A percentile compares a stretch with the other conserved stretches of the same genome.
phyloP scores from a whole-genome alignment of 495 filamentous ascomycete species.

The Cercophora sp. region DNA sequence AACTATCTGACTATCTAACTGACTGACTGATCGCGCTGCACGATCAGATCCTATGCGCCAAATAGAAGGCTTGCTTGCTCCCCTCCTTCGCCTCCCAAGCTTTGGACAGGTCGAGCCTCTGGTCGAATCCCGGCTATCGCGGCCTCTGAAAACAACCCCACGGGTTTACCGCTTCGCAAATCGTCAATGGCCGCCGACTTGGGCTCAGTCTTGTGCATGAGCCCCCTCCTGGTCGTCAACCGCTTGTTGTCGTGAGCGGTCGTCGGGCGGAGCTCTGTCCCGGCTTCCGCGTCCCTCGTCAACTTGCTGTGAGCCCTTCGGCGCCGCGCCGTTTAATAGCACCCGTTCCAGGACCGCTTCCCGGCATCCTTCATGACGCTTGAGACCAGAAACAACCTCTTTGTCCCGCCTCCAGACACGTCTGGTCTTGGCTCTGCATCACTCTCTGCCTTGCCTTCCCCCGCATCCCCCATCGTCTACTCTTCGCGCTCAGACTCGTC shows the following conservation, averaged over 20 bases:
- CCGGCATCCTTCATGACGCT: conserved; percentile 26
- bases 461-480: conserved; percentile 7
- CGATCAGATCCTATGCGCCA: neutral
- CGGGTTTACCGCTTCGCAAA: neutral
- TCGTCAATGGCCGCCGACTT: conserved; percentile 7
- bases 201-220: conserved; percentile 6
- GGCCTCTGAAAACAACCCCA: neutral
- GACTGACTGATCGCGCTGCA: conserved; percentile 2
- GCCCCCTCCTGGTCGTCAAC: neutral
- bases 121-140: conserved; percentile 1
- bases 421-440: conserved; percentile 10
- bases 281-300: too few species aligned
- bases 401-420: conserved; percentile 4
- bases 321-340: too few species aligned
- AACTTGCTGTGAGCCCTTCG: too few species aligned
- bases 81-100: neutral
- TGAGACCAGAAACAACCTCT: conserved; percentile 8
- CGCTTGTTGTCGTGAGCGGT: neutral
- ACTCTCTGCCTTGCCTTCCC: conserved; percentile 5
- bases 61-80: neutral
- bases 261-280: too few species aligned
- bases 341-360: too few species aligned
- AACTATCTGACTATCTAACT: too few species aligned
- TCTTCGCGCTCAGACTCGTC: conserved; percentile 6
- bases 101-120: neutral